Evolutionary conservation across 352 stramenopile species (phyloP), one percentile per base, ranked within the genome.

Genomic region (Phytophthora pini): DNA sequence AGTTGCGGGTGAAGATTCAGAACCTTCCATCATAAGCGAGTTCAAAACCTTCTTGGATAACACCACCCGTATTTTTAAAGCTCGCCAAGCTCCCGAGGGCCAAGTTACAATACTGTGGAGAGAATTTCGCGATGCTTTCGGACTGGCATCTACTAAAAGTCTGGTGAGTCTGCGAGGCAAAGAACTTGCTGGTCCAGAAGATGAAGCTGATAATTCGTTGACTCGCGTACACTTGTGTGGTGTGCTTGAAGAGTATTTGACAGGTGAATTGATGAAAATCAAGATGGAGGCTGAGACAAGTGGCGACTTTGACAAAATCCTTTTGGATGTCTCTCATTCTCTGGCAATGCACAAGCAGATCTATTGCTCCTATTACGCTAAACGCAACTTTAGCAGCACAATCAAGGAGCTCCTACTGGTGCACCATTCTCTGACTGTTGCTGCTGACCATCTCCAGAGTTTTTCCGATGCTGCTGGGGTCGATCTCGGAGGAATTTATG

Each of bases 401-500:
- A 68, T 77, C 4, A 8, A 61, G 8, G 70, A 43, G 3, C 57
- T 92, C 20, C 17, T 72, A 12, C 45, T 62, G 24, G 51, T 74
- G 15, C 56, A 72, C 39, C 41, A 56, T 0, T 61, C 67, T 17
- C 52, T 90, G 3, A 64, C 39, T 45, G 51, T 29, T 13, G 65
- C 60, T 40, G 61, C 68, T 34, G 63, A 76, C 50, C 58, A 45
- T 5, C 59, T 79, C 26, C 24, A 57, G 4, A 22, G 2, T 9
- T 55, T 59, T 8, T 5, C 26, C 12, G 39, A 22, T 39, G 26
- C 15, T 17, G n/a, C 27, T 34, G 39, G n/a, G 61, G 44, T 75
- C 17, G 77, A 87, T 56, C 15, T 86, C 9, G 84, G 80, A 39
- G 82, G 77, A 24, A 71, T 80, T 7, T 80, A 78, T 53, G 84